Conservation (phyloP, 768 basidiomycete species). For the Podaxis rugospora region DNA sequence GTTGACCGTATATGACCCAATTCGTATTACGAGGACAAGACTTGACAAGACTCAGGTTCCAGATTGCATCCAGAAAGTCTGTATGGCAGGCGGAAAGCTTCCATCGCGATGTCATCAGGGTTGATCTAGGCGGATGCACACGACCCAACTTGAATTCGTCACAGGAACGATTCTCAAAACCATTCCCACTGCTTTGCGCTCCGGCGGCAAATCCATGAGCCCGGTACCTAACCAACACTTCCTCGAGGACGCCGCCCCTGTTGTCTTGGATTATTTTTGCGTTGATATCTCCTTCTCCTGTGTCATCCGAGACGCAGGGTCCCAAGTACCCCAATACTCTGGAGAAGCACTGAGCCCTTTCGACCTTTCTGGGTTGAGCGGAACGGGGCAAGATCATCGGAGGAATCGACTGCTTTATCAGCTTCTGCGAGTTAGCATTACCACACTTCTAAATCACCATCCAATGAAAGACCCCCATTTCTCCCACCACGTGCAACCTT, state of each 20-base stretch:
- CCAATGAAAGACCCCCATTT: conserved; percentile 10
- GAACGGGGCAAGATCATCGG: conserved; percentile 9
- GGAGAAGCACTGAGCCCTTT: background rate
- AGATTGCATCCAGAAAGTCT: conserved; percentile 6
- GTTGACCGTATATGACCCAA: conserved; percentile 7
- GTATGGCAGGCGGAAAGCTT: conserved; percentile 1
- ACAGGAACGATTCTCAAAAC: conserved; percentile 31
- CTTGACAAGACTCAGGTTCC: background rate
- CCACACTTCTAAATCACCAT: conserved; percentile 5
- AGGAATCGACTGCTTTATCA: background rate
- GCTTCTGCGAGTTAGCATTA: background rate
- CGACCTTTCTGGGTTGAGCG: background rate
- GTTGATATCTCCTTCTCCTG: background rate
- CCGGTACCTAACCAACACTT: conserved; percentile 15
- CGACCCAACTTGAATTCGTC: conserved; percentile 23
- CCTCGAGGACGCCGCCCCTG: background rate
- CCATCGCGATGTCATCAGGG: conserved; percentile 11
- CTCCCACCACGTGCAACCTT: conserved; percentile 22
- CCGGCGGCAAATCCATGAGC: conserved; percentile 30
- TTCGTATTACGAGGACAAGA: conserved; percentile 4
- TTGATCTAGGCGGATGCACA: conserved; percentile 6
- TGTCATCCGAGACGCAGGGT: background rate
- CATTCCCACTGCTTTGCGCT: conserved; percentile 15
- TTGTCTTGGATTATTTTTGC: background rate
- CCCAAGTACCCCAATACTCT: background rate